Evolutionary conservation across 2,329 filamentous ascomycete genomes (phyloP), one percentile per base, ranked within the genome.

Genomic region (Colletotrichum nymphaeae): DNA sequence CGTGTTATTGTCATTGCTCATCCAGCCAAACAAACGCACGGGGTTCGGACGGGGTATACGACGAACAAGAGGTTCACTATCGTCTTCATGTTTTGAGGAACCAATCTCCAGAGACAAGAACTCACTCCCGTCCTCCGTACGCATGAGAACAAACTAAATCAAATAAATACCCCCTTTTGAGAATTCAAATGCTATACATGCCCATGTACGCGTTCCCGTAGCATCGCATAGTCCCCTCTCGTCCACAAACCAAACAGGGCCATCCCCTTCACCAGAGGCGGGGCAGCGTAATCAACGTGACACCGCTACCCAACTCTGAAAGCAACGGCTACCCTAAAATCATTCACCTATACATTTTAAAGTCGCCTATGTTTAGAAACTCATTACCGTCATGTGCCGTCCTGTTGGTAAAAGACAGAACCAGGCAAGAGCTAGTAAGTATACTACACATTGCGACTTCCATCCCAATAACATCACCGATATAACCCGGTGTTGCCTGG

Each of bases 231-330:
- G 8, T 30, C 1, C 14, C n/a, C 9, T 32, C 24, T 35, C 59
- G 5, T 14, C 46, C n/a, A 28, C 22, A 32, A 12, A 22, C 4
- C 53, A 49, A 73, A 35, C 70, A 73, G 59, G 70, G 70, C 67
- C 55, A 35, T 65, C 42, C 67, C 70, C 42, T 69, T 64, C 26
- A 60, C 42, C 53, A 53, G 53, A 55, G 66, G 70, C 59, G 70
- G 70, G 64, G 70, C n/a, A 53, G 35, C 37, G 37, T 37, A 65
- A 73, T 70, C 55, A 62, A 70, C 55, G 55, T 70, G 60, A 69
- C 32, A 73, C 70, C 42, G 14, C 55, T 59, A n/a, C 26, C 55
- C 53, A 70, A 64, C 60, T 52, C 69, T 65, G 28, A 30, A 24
- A 68, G 60, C 49, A 32, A 63, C n/a, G 52, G 58, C 64, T 69